A percentile compares a stretch with the other conserved stretches of the same genome.
Evolutionary conservation across 768 basidiomycete species (phyloP).

Genomic region (Rhizopogon sp.): DNA sequence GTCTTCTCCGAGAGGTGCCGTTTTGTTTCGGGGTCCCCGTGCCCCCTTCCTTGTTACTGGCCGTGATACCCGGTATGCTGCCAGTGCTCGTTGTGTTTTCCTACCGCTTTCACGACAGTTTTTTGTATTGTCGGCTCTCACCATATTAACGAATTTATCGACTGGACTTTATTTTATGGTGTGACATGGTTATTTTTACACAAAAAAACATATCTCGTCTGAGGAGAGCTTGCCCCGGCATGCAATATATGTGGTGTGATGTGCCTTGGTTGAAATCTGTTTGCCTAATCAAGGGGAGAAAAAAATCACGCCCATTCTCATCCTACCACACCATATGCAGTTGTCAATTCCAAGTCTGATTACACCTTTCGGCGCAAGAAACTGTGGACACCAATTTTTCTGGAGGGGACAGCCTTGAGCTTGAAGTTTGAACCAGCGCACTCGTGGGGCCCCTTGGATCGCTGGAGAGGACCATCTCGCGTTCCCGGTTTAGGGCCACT

Average conservation of each 20-base stretch:
- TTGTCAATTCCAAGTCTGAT: constrained; percentile 52
- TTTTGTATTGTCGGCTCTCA: not conserved
- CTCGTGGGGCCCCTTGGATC: constrained; percentile 42
- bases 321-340: not conserved
- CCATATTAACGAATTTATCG: not conserved
- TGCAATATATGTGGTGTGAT: not conserved
- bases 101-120: too few species aligned
- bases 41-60: too few species aligned
- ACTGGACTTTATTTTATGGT: not conserved
- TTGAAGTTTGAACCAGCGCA: constrained; percentile 68
- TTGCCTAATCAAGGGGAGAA: not conserved
- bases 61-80: too few species aligned
- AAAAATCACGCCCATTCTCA: not conserved
- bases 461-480: constrained; percentile 62
- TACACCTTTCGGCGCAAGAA: constrained; percentile 59
- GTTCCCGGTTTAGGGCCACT: constrained; percentile 79
- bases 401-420: constrained; percentile 80
- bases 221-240: not conserved
- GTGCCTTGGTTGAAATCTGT: not conserved
- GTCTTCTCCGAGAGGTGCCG: too few species aligned
- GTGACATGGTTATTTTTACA: not conserved
- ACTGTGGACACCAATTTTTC: constrained; percentile 88
- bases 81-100: too few species aligned
- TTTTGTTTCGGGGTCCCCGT: too few species aligned
- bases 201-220: not conserved